Evolutionary conservation across 2,329 filamentous ascomycete species (phyloP).

Genomic region (Pseudogymnoascus sp.): DNA sequence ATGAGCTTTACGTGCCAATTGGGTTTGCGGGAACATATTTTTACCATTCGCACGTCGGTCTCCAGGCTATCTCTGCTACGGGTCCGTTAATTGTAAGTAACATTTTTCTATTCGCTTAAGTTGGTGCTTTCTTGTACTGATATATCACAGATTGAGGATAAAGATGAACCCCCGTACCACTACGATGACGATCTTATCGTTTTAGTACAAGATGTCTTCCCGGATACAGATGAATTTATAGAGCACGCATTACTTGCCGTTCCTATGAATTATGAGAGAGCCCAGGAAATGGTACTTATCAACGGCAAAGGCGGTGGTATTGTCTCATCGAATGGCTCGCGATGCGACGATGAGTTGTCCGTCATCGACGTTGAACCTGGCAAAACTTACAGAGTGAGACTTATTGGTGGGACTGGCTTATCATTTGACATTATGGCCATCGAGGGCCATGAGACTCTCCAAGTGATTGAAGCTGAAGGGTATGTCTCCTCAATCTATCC

Average conservation of each 20-base stretch:
- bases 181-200: conserved; percentile 55
- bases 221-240: conserved; percentile 42
- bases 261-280: conserved; percentile 50
- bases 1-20: conserved; percentile 37
- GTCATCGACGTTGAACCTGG: conserved; percentile 50
- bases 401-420: conserved; percentile 48
- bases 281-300: conserved; percentile 46
- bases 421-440: conserved; percentile 46
- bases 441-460: conserved; percentile 46
- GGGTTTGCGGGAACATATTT: conserved; percentile 45
- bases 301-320: conserved; percentile 39
- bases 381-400: conserved; percentile 52
- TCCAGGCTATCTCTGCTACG: conserved; percentile 39
- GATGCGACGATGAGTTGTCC: conserved; percentile 26
- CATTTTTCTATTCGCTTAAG: background rate
- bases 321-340: conserved; percentile 22
- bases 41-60: conserved; percentile 47
- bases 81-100: conserved; percentile 39
- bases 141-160: conserved; percentile 22
- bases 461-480: conserved; percentile 52
- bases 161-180: conserved; percentile 37
- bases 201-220: conserved; percentile 48
- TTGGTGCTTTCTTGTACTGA: background rate
- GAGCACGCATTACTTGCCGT: conserved; percentile 38
- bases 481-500: conserved; percentile 15